Conservation (phyloP, 1,284 basidiomycete genomes). For the Tilletia walkeri region DNA sequence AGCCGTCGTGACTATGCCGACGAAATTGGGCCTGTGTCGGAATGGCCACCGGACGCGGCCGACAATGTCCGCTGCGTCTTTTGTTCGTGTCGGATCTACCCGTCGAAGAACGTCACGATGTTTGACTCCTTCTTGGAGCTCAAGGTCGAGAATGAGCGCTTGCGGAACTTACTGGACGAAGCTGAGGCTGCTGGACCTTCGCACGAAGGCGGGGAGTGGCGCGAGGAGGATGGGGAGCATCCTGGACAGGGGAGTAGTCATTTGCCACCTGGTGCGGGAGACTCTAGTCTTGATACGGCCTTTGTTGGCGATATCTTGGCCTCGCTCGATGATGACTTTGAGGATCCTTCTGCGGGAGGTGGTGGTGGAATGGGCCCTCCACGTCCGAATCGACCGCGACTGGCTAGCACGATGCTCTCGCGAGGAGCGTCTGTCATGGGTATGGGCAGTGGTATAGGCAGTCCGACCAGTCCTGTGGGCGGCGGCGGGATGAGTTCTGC, state of each 20-base stretch:
- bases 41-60: conserved; percentile 9
- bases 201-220: conserved; percentile 32
- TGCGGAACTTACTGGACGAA: conserved; percentile 32
- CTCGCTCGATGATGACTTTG: conserved; percentile 13
- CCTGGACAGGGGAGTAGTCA: background rate
- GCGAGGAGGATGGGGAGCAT: conserved; percentile 26
- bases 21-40: conserved; percentile 25
- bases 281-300: background rate
- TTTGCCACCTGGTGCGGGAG: background rate
- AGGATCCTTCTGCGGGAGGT: background rate
- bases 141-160: conserved; percentile 50
- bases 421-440: background rate
- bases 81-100: conserved; percentile 44
- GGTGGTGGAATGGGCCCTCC: background rate
- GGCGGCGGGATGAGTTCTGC: background rate
- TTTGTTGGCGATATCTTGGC: conserved; percentile 6
- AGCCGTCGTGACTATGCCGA: conserved; percentile 24
- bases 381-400: background rate
- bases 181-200: conserved; percentile 20
- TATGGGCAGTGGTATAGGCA: background rate
- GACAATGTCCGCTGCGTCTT: conserved; percentile 40
- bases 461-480: conserved; percentile 1
- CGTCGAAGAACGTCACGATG: conserved; percentile 47
- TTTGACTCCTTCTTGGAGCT: conserved; percentile 51
- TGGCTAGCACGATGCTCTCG: background rate